A percentile compares a stretch with the other conserved stretches of the same genome.
Conservation (phyloP, 1,284 basidiomycete genomes). For the Puccinia hordei region DNA sequence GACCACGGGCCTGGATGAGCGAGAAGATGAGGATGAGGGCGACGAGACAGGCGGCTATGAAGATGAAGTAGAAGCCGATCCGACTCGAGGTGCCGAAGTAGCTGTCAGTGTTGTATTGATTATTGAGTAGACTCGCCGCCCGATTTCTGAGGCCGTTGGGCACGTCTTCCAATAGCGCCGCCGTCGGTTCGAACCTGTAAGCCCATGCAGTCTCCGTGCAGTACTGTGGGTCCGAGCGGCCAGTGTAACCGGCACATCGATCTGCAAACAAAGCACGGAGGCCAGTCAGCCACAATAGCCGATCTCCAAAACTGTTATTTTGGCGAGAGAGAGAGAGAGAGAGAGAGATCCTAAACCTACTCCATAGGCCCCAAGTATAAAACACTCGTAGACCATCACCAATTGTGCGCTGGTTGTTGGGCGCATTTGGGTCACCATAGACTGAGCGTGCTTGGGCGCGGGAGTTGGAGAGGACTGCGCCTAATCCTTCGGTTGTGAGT, state of each 20-base stretch:
- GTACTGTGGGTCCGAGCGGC: constrained; percentile 38
- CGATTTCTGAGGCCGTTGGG: not conserved
- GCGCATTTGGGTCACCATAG: constrained; percentile 26
- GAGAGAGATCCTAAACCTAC: not conserved
- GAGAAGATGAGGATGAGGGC: constrained; percentile 18
- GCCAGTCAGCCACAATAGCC: not conserved
- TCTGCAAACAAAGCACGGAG: constrained; percentile 10
- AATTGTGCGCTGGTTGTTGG: not conserved
- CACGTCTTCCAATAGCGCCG: constrained; percentile 15
- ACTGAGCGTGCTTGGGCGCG: not conserved
- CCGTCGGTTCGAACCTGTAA: constrained; percentile 26
- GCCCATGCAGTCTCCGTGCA: constrained; percentile 32
- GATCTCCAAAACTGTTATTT: not conserved
- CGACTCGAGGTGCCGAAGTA: constrained; percentile 22
- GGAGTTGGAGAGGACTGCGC: not conserved
- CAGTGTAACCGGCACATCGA: constrained; percentile 30
- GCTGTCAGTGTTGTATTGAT: constrained; percentile 21
- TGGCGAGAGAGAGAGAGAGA: not conserved
- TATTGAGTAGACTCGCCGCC: not conserved
- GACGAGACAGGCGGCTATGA: constrained; percentile 24
- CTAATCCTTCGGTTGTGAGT: constrained; percentile 30
- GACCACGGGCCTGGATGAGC: not conserved
- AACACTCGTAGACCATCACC: constrained; percentile 34
- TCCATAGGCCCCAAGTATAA: constrained; percentile 49
- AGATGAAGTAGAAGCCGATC: constrained; percentile 45